Percentiles rank a stretch among this genome's conserved stretches.
phyloP scores from a whole-genome alignment of 371 early-diverging fungal species.

The Conidiobolus incongruus region DNA sequence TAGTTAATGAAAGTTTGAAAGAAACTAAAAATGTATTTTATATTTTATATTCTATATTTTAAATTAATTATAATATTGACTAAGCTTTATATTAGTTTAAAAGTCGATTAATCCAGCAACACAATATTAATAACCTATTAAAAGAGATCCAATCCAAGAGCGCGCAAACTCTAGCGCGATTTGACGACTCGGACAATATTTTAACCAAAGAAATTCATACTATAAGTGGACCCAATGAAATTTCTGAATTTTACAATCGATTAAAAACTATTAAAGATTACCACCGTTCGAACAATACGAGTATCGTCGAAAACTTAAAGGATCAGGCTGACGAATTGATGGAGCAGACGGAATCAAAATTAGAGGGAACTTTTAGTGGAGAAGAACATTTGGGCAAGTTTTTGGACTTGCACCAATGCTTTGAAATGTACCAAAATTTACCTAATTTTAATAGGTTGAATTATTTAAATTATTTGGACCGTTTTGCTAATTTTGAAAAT shows the following conservation, averaged over 20 bases:
- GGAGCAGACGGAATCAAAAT: constrained; percentile 24
- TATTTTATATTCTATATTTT: too few species aligned
- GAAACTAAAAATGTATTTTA: constrained; percentile 44
- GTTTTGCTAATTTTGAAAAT: constrained; percentile 35
- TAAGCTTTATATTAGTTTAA: constrained; percentile 24
- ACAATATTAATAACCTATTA: constrained; percentile 42
- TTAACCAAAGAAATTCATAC: constrained; percentile 48
- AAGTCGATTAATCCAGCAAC: constrained; percentile 64
- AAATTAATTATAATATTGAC: not conserved
- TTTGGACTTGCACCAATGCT: constrained; percentile 47
- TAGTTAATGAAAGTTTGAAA: constrained; percentile 54
- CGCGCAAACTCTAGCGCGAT: constrained; percentile 27
- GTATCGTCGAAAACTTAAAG: constrained; percentile 54
- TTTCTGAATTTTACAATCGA: constrained; percentile 71
- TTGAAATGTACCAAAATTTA: constrained; percentile 22
- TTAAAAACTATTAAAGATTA: constrained; percentile 61
- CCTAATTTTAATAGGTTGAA: constrained; percentile 41
- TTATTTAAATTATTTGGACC: constrained; percentile 57
- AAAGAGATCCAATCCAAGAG: constrained; percentile 45
- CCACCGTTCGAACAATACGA: constrained; percentile 64
- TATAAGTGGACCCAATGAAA: constrained; percentile 43
- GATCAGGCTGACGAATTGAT: constrained; percentile 37
- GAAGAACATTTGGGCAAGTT: constrained; percentile 75
- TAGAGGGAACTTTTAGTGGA: constrained; percentile 63
- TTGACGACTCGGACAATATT: constrained; percentile 49